Evolutionary conservation across 352 stramenopile genomes (phyloP), one percentile per base, ranked within the genome.

Genomic region (Vaucheria bursata): DNA sequence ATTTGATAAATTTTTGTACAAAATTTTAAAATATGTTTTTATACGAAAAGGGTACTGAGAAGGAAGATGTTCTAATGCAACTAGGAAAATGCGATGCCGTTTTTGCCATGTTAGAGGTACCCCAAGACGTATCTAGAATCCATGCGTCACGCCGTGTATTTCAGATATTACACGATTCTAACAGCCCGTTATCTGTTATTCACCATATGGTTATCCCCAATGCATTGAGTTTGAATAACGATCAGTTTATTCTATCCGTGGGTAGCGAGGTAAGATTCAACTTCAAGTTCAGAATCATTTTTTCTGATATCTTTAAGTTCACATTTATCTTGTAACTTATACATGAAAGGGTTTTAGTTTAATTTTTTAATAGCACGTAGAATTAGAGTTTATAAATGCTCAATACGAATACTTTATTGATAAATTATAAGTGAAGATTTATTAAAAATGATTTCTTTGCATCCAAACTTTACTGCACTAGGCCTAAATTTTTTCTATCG

Each of bases 91-190:
- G 5, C 35, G 79, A 89, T 65, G 87, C 87, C n/a, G 52, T 85
- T 7, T 85, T 90, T 66, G 82, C 53, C n/a, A 70, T 85, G 18
- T 49, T 80, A 3, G 85, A 88, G 31, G 85, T 87, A 7, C 81
- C 85, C 70, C 66, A 81, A 59, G 74, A 82, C 6, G 69, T 91
- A 5, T 91, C 87, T n/a, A 83, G 87, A 73, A 80, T 92, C 32
- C 89, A 93, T 80, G 85, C 88, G 0, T 85, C 87, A 71, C 86
- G 89, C 53, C 85, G 89, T 52, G 79, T 92, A 0, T 91, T 93
- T 75, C 86, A 91, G 79, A 81, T 90, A 73, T 87, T 93, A 49
- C 88, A 90, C 52, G 66, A 84, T 0, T 85, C 87, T 52, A 81
- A 89, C 32, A 90, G 86, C 52, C 76, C 86, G 2, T 77, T 85